These are phyloP conservation scores for Cyberlindnera lachancei DNA, from an alignment of 805 yeast species.

Conservation along the genomic window DNA sequence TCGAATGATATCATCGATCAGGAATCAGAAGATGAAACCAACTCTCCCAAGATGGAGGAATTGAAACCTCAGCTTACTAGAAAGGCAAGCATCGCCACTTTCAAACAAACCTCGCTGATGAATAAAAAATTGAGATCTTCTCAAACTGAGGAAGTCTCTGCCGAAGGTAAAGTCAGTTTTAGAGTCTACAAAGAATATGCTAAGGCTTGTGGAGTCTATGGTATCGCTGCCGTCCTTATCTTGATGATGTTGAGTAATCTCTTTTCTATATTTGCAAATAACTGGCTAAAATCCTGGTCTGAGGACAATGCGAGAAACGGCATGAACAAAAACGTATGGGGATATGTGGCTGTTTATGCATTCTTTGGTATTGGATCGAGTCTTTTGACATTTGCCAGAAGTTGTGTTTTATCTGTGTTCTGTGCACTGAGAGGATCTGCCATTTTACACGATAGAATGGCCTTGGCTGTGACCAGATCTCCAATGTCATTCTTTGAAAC, in stretches of 20 bases:
- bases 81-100: slow-evolving; percentile 58
- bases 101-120: slow-evolving; percentile 32
- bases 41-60: too few relatives aligned
- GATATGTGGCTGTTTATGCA: slow-evolving; percentile 48
- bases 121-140: slow-evolving; percentile 32
- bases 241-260: slow-evolving; percentile 30
- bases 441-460: slow-evolving; percentile 50
- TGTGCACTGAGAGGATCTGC: slow-evolving; percentile 52
- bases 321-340: slow-evolving; percentile 33
- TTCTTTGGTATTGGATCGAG: slow-evolving; percentile 47
- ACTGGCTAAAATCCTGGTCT: slow-evolving; percentile 68
- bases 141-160: slow-evolving; percentile 45
- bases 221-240: slow-evolving; percentile 35
- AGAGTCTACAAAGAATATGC: slow-evolving; percentile 47
- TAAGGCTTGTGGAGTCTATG: slow-evolving; percentile 48
- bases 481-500: slow-evolving; percentile 67
- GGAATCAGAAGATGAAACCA: slow-evolving; percentile 1
- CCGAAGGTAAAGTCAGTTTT: slow-evolving; percentile 51
- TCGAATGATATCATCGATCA: background rate
- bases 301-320: slow-evolving; percentile 39
- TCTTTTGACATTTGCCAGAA: slow-evolving; percentile 36
- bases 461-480: slow-evolving; percentile 41
- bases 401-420: slow-evolving; percentile 41
- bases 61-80: slow-evolving; percentile 3
- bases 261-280: slow-evolving; percentile 37